Base-by-base conservation (phyloP, 1,284 basidiomycete species). In the Trichosporon faecale region DNA sequence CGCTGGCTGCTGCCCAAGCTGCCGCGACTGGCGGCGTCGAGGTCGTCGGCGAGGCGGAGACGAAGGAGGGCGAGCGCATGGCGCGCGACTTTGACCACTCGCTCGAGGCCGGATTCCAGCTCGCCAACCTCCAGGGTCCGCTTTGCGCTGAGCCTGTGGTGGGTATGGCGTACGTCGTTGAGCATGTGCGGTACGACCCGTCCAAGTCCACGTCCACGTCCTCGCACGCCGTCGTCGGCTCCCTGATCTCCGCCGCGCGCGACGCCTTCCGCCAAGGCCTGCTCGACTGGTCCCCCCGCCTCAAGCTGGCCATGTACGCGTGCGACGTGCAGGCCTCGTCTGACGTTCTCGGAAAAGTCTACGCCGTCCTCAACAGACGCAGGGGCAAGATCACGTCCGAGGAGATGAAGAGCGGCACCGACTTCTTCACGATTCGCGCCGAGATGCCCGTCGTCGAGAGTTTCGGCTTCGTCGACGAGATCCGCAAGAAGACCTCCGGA, bases 371-470 rank as follows among this genome's bases (percentile, higher is more conserved):
- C 1, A 90, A 95, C 0, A 90, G 91, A 79, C 88, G 97, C 70
- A 88, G 94, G 67, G 97, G 97, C 0, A 88, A 92, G 67, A 96
- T 99, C 74, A 89, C 96, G 8, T 91, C 93, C 8, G 97, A 99
- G 81, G 97, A 99, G 83, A 98, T 99, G 94, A 98, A 96, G 81
- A 95, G 99, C 80, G 95, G 97, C 0, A 98, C 95, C 0, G 88
- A 91, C 0, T 97, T 98, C 84, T 98, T 99, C 85, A 95, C 91
- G 5, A 90, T 99, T 35, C 89, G 90, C 7, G 91, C 95, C 0
- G 85, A 95, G 72, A 84, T 99, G n/a, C 96, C 97, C 2, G 95
- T 99, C 2, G 93, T 97, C 14, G 96, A 99, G 83, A 93, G 91
- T 83, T 99, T 99, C 80, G 96, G 97, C 0, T 98, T 99, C 79